Base-by-base conservation (phyloP, 441 rosid species). In the Hypseocharis bilobata region DNA sequence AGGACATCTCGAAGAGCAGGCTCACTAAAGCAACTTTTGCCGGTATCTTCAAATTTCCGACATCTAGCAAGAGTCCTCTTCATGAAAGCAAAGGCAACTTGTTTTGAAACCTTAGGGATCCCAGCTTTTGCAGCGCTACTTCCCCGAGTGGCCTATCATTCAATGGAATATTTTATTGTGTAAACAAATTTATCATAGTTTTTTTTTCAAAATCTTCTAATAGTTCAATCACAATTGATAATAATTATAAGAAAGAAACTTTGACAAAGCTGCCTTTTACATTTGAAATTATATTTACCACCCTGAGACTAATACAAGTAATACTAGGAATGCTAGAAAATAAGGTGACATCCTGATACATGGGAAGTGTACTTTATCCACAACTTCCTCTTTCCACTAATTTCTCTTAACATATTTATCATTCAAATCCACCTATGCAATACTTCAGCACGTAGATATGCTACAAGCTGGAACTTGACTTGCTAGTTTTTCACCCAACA, bases 51-150 rank as follows among this genome's bases (percentile, higher is more conserved):
- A 61, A 80, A 83, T 71, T 80, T 81, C 57, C 63, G 72, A 63
- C 84, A 83, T 82, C 85, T 82, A 45, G 77, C 81, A 27, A 86
- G 83, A 44, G 82, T 78, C 60, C 84, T 82, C 76, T 71, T 80
- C 70, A 76, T 75, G 67, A 82, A 83, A 58, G 81, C 81, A 73
- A 72, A 20, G 3, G 88, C 88, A 71, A 72, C 74, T 45, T 73
- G 86, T 74, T 80, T 86, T 13, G 88, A 65, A 60, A 83, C 86
- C 76, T 82, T 82, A 0, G 81, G 65, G 20, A 78, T 63, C 51
- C 87, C 82, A 10, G 47, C 67, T 63, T 77, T 79, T 40, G 78
- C 71, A 51, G 84, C 81, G 70, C 45, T 67, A 71, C 72, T 79
- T 70, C 82, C 86, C 60, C 80, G 65, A 54, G 79, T 82, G 14